Evolutionary conservation across 2,329 filamentous ascomycete genomes (phyloP).

Genomic region (Beauveria rudraprayagi): DNA sequence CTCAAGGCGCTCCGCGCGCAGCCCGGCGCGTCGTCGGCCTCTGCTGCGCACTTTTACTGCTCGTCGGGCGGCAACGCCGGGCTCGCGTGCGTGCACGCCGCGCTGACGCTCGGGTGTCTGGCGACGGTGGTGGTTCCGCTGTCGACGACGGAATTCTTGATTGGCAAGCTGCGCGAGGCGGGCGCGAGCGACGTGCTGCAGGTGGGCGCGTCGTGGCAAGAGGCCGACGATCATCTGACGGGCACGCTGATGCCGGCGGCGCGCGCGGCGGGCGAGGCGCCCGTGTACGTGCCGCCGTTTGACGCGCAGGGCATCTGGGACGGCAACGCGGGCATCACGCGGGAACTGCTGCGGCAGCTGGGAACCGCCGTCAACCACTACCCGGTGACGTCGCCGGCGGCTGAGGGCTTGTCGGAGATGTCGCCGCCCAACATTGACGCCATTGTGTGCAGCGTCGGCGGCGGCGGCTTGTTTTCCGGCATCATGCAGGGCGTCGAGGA

Average conservation of each 20-base stretch:
- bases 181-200: slow-evolving; percentile 57
- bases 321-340: slow-evolving; percentile 51
- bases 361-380: slow-evolving; percentile 17
- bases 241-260: slow-evolving; percentile 37
- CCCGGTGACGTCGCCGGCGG: slow-evolving; percentile 51
- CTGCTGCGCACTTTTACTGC: slow-evolving; percentile 55
- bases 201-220: slow-evolving; percentile 56
- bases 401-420: slow-evolving; percentile 56
- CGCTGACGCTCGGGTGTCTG: slow-evolving; percentile 49
- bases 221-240: slow-evolving; percentile 59
- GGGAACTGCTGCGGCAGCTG: slow-evolving; percentile 33
- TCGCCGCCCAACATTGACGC: slow-evolving; percentile 42
- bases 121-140: slow-evolving; percentile 66
- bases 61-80: slow-evolving; percentile 74
- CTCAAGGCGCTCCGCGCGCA: slow-evolving; percentile 21
- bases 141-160: slow-evolving; percentile 58
- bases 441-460: slow-evolving; percentile 67
- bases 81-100: slow-evolving; percentile 68
- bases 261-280: slow-evolving; percentile 23
- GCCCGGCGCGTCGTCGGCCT: slow-evolving; percentile 1
- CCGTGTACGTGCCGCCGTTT: slow-evolving; percentile 59
- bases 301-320: slow-evolving; percentile 59
- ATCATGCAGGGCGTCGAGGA: slow-evolving; percentile 53
- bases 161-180: slow-evolving; percentile 55
- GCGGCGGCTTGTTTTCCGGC: slow-evolving; percentile 73